Percentiles rank a stretch among this genome's conserved stretches.
Evolutionary conservation across 1,139 yeast species (phyloP).

Genomic region (Pichia sp.): DNA sequence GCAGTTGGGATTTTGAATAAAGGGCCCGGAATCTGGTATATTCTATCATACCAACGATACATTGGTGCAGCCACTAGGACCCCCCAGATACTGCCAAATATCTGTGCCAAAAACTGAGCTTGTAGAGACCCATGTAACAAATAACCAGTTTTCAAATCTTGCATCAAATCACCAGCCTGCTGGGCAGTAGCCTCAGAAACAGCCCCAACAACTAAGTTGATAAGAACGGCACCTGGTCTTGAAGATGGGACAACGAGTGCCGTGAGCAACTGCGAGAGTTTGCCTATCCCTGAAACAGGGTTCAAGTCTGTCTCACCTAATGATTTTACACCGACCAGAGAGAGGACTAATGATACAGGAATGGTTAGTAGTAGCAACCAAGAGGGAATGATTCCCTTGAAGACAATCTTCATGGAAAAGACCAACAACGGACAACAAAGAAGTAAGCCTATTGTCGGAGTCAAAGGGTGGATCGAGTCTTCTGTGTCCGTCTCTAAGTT

Average conservation of each 20-base stretch:
- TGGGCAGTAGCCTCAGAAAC: conserved; percentile 98
- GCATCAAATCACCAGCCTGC: conserved; percentile 98
- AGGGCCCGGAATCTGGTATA: conserved; percentile 79
- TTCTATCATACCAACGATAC: conserved; percentile 75
- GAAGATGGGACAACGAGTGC: conserved; percentile 76
- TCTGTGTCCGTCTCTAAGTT: conserved; percentile 24
- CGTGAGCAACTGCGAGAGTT: conserved; percentile 82
- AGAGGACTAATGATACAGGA: conserved; percentile 67
- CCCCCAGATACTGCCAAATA: conserved; percentile 83
- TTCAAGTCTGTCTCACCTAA: conserved; percentile 94
- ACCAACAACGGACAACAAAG: conserved; percentile 67
- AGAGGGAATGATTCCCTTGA: conserved; percentile 67
- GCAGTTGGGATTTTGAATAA: conserved; percentile 91
- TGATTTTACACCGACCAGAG: conserved; percentile 87
- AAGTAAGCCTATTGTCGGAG: conserved; percentile 53
- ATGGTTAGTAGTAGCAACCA: conserved; percentile 69
- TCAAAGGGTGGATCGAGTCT: conserved; percentile 13
- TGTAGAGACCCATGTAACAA: conserved; percentile 86
- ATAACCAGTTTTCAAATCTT: conserved; percentile 93
- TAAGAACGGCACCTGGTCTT: conserved; percentile 69
- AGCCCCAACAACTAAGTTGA: conserved; percentile 91
- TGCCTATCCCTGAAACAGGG: conserved; percentile 96
- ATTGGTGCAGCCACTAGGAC: conserved; percentile 73
- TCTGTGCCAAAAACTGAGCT: conserved; percentile 87
- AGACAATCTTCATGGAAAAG: conserved; percentile 57